These are phyloP conservation scores for Colletotrichum acutatum DNA, from an alignment of 2,329 filamentous ascomycete species.

Conservation along the genomic window DNA sequence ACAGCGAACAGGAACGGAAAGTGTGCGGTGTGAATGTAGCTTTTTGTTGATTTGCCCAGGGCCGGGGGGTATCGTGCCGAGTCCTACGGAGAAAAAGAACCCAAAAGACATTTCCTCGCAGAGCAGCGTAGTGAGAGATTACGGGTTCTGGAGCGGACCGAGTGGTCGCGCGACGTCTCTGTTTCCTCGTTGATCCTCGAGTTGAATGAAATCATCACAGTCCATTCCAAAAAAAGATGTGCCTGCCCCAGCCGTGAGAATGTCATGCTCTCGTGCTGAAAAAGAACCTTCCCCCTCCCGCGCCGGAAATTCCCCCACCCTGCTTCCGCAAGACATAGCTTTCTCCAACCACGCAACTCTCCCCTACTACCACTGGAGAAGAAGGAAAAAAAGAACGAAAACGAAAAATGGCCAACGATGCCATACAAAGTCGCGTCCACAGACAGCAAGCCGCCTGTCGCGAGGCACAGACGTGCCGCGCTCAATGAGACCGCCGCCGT, in stretches of 20 bases:
- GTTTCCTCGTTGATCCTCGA: constrained; percentile 16
- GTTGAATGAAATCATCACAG: constrained; percentile 29
- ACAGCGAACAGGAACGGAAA: not conserved
- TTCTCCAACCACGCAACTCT: not conserved
- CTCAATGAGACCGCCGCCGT: constrained; percentile 17
- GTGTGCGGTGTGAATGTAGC: constrained; percentile 2
- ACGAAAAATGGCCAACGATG: constrained; percentile 19
- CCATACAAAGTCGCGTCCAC: constrained; percentile 40
- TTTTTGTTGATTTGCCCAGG: constrained; percentile 27
- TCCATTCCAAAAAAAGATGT: constrained; percentile 29
- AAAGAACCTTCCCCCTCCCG: not conserved
- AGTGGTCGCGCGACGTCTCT: not conserved
- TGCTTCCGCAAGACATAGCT: not conserved
- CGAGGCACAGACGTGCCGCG: not conserved
- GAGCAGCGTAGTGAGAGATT: not conserved
- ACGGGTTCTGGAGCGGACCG: not conserved
- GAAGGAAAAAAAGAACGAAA: constrained; percentile 38
- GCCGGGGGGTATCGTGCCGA: constrained; percentile 32
- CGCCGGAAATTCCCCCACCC: constrained; percentile 1
- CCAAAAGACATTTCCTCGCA: not conserved
- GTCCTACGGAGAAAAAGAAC: constrained; percentile 21
- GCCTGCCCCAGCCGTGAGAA: constrained; percentile 34
- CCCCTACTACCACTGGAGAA: constrained; percentile 18
- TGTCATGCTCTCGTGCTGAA: constrained; percentile 33
- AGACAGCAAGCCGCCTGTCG: not conserved